These are phyloP conservation scores for Xylariaceae sp. DNA, from an alignment of 2,329 filamentous ascomycete species.

Conservation along the genomic window DNA sequence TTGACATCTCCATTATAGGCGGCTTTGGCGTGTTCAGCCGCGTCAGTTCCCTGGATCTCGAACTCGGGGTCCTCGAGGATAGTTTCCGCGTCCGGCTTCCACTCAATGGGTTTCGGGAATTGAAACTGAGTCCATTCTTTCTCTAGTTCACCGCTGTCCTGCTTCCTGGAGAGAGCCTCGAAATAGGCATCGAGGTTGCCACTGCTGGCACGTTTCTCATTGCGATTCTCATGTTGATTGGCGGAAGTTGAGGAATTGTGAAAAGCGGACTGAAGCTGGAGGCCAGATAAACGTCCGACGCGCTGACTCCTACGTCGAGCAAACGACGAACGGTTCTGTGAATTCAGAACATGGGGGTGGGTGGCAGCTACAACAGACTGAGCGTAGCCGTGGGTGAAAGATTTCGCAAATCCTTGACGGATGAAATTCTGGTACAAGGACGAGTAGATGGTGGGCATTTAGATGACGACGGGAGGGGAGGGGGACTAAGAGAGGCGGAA, in stretches of 20 bases:
- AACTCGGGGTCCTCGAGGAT: constrained; percentile 62
- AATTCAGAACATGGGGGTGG: constrained; percentile 76
- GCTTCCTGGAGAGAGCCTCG: constrained; percentile 78
- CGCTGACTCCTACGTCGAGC: constrained; percentile 59
- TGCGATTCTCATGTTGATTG: constrained; percentile 60
- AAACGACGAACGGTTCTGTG: constrained; percentile 67
- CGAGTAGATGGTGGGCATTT: constrained; percentile 84
- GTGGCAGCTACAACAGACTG: constrained; percentile 96
- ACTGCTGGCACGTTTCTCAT: constrained; percentile 54
- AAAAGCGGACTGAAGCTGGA: constrained; percentile 79
- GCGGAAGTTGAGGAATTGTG: constrained; percentile 58
- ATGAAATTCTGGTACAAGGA: constrained; percentile 79
- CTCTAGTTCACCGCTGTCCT: constrained; percentile 57
- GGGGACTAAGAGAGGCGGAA: constrained; percentile 47
- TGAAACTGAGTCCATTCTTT: constrained; percentile 92
- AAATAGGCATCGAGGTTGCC: constrained; percentile 86
- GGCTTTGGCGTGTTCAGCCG: constrained; percentile 34
- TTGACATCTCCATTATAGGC: constrained; percentile 37
- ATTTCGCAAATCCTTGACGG: constrained; percentile 96
- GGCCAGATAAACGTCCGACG: constrained; percentile 57
- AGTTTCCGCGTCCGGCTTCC: constrained; percentile 68
- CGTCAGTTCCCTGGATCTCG: constrained; percentile 53
- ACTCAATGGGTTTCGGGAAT: constrained; percentile 85
- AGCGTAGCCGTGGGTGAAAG: constrained; percentile 96
- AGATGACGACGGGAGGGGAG: constrained; percentile 69